phyloP scores from a whole-genome alignment of 1,284 basidiomycete species.

The Vanrija humicola region DNA sequence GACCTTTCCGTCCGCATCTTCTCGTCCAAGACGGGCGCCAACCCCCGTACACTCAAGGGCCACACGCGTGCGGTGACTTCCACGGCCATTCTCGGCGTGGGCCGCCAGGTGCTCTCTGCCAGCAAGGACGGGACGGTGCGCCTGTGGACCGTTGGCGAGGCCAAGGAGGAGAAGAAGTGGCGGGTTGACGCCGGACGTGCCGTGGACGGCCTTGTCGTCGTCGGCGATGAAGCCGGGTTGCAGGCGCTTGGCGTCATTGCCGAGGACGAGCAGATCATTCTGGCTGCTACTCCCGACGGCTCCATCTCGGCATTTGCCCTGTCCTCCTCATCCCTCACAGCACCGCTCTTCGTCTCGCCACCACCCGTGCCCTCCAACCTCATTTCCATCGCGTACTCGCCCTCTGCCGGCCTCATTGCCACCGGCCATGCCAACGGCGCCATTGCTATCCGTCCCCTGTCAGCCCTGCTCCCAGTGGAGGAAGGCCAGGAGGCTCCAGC shows the following conservation, averaged over 20 bases:
- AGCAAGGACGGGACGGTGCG: slow-evolving; percentile 66
- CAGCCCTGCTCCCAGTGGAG: slow-evolving; percentile 48
- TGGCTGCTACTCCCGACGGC: slow-evolving; percentile 59
- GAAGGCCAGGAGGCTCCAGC: not conserved
- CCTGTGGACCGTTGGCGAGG: slow-evolving; percentile 68
- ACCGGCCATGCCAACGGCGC: slow-evolving; percentile 64
- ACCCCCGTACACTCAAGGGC: slow-evolving; percentile 60
- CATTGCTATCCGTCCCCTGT: slow-evolving; percentile 56
- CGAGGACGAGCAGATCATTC: slow-evolving; percentile 32
- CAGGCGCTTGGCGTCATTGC: slow-evolving; percentile 18
- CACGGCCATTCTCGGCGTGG: slow-evolving; percentile 61
- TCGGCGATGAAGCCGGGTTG: slow-evolving; percentile 30
- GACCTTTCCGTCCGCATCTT: slow-evolving; percentile 50
- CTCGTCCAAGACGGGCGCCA: slow-evolving; percentile 39
- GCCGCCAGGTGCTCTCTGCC: slow-evolving; percentile 59
- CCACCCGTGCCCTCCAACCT: slow-evolving; percentile 47
- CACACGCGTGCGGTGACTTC: slow-evolving; percentile 60
- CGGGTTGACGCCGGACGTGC: slow-evolving; percentile 26
- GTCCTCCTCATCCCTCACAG: slow-evolving; percentile 47
- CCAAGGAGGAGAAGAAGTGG: slow-evolving; percentile 52
- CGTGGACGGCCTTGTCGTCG: slow-evolving; percentile 28
- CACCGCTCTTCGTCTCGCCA: slow-evolving; percentile 36
- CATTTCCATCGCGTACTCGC: slow-evolving; percentile 56
- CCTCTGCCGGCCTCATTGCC: slow-evolving; percentile 53
- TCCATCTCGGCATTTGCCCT: slow-evolving; percentile 53